A percentile compares a stretch with the other conserved stretches of the same genome.
Evolutionary conservation across 2,329 filamentous ascomycete species (phyloP).

Genomic region (Neocatenulostroma microsporum): DNA sequence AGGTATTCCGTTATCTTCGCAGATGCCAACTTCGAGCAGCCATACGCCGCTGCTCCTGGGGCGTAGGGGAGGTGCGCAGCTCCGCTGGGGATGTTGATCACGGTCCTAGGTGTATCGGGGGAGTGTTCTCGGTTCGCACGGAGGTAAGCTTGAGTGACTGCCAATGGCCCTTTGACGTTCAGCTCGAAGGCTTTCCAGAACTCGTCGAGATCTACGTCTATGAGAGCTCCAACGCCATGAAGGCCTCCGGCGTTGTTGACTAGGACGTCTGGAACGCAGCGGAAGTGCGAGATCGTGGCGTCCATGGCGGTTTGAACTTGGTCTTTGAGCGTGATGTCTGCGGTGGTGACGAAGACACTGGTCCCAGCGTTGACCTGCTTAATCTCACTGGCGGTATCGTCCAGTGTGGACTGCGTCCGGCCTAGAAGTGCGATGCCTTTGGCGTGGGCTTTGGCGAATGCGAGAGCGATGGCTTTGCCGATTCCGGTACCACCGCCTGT

Average conservation of each 20-base stretch:
- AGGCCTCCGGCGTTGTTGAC: neutral
- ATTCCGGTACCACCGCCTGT: slow-evolving; percentile 20
- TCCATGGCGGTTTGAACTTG: neutral
- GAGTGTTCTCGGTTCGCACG: slow-evolving; percentile 6
- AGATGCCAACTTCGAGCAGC: slow-evolving; percentile 9
- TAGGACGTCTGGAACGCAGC: slow-evolving; percentile 1
- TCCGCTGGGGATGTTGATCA: slow-evolving; percentile 11
- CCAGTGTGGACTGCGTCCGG: too few relatives aligned
- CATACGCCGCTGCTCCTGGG: slow-evolving; percentile 6
- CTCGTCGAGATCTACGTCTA: neutral
- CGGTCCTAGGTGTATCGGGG: slow-evolving; percentile 4
- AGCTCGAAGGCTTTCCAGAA: neutral
- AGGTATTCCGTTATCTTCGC: slow-evolving; percentile 10
- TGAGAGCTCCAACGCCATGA: neutral
- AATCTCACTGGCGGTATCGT: too few relatives aligned
- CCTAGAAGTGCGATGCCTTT: too few relatives aligned
- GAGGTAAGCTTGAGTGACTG: slow-evolving; percentile 9
- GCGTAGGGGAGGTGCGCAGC: slow-evolving; percentile 11
- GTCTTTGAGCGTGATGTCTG: neutral
- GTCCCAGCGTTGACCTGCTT: too few relatives aligned
- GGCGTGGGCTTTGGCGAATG: slow-evolving; percentile 18
- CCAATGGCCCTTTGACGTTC: slow-evolving; percentile 4
- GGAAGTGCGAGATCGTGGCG: too few relatives aligned
- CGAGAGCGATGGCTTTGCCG: slow-evolving; percentile 16
- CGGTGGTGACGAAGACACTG: too few relatives aligned